A percentile compares a stretch with the other conserved stretches of the same genome.
These are phyloP conservation scores for Stephanodiscus triporus DNA, from an alignment of 108 stramenopile species.

Conservation along the genomic window DNA sequence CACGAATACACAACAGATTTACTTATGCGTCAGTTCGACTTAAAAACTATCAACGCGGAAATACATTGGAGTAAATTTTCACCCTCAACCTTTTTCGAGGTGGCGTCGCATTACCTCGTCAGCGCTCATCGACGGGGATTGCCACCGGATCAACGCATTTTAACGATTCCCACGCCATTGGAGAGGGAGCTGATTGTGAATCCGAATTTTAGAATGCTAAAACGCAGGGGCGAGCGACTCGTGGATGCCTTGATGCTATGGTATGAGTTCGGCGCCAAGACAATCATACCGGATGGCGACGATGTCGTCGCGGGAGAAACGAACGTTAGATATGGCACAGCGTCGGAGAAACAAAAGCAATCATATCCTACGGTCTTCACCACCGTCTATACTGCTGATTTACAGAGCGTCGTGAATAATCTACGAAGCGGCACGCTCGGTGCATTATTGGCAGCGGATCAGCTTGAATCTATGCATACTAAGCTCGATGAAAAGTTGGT, in stretches of 20 bases:
- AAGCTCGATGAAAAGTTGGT: conserved; percentile 58
- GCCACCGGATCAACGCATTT: conserved; percentile 65
- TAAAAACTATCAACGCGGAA: conserved; percentile 37
- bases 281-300: not conserved
- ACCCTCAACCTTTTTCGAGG: conserved; percentile 74
- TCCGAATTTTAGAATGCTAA: conserved; percentile 68
- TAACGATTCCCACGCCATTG: conserved; percentile 68
- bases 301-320: not conserved
- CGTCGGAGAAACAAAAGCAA: not conserved
- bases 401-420: conserved; percentile 62
- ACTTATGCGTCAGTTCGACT: conserved; percentile 65
- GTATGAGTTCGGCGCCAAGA: conserved; percentile 61
- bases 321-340: not conserved
- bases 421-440: conserved; percentile 54
- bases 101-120: conserved; percentile 75
- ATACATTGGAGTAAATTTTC: conserved; percentile 66
- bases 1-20: conserved; percentile 86
- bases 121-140: conserved; percentile 74
- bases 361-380: conserved; percentile 57
- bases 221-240: conserved; percentile 63
- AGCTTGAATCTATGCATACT: conserved; percentile 45
- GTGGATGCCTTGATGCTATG: conserved; percentile 68
- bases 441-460: conserved; percentile 53
- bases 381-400: conserved; percentile 71
- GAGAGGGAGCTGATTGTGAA: conserved; percentile 67